Base-by-base conservation (phyloP, 1,139 yeast genomes). In the Blastobotrys arbuscula region DNA sequence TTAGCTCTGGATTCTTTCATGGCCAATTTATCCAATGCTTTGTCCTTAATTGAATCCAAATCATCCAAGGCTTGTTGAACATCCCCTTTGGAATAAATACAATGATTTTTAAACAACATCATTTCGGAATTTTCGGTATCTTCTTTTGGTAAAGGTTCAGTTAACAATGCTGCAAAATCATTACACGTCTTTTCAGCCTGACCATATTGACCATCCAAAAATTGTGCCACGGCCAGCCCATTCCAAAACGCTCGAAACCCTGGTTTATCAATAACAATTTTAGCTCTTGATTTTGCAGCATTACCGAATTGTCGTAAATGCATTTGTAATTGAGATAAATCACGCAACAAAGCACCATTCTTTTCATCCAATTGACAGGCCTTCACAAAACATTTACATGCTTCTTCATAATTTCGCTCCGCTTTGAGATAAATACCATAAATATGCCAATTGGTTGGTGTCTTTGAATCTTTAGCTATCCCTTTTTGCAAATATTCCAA, bases 241-340 rank as follows among this genome's bases (percentile, higher is more conserved):
- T 96, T 85, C 97, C 97, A 94, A 61, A 88, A 84, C 56, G 94
- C 92, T 56, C 97, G 78, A 63, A 79, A 84, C 0, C 95, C 96
- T 7, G 28, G 26, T 58, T 80, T 85, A 39, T 78, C 77, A 58
- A 84, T 87, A 66, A 94, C 74, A 61, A 81, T 81, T 42, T 75
- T 75, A 53, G 79, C 80, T 60, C 97, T 77, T 2, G 92, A 76
- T 16, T 70, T 76, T 7, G 77, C 74, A 56, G 86, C 75, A 34
- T 76, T 75, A 57, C 77, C 78, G 63, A 73, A 88, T 61, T 87
- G 92, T 53, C 96, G 79, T 53, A 75, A 73, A 59, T 92, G 97
- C 33, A 85, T 72, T 62, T 90, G 94, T 68, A 88, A 74, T 44
- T 83, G 74, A 9, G 95, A 77, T 61, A 92, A 74, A 65, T 94